phyloP scores from a whole-genome alignment of 768 basidiomycete species.

The Termitomyces eurrhizus region DNA sequence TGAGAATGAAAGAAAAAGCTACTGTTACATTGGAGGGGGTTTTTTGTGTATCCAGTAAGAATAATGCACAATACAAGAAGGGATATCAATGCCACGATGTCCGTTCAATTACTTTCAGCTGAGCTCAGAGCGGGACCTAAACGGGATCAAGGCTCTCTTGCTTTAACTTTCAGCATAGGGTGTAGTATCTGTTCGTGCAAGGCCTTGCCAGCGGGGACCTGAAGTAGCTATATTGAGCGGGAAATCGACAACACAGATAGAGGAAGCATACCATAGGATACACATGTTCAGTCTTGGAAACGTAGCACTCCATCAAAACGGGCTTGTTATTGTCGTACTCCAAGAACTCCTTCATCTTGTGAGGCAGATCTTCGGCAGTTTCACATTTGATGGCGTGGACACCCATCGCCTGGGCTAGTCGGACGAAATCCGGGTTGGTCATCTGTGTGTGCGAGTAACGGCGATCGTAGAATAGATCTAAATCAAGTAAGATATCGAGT shows the following conservation, averaged over 20 bases:
- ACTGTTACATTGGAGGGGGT: constrained; percentile 10
- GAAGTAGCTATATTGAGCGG: constrained; percentile 9
- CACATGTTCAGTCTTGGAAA: constrained; percentile 82
- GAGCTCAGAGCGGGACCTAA: not conserved
- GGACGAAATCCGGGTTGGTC: constrained; percentile 94
- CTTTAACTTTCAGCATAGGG: constrained; percentile 30
- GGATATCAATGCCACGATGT: constrained; percentile 1
- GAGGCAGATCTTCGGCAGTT: constrained; percentile 71
- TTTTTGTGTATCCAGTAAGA: not conserved
- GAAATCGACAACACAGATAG: not conserved
- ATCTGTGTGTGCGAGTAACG: constrained; percentile 97
- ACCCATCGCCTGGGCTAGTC: constrained; percentile 86
- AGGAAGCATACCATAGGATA: constrained; percentile 73
- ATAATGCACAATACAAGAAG: not conserved
- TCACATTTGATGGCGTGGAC: constrained; percentile 85
- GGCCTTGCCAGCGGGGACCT: constrained; percentile 92
- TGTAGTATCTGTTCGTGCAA: constrained; percentile 89
- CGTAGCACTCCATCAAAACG: constrained; percentile 86
- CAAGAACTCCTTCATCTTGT: constrained; percentile 98
- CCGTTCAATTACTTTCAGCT: not conserved
- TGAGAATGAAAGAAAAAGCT: not conserved
- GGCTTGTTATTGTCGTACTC: constrained; percentile 89
- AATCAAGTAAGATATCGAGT: not conserved
- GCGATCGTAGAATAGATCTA: constrained; percentile 94
- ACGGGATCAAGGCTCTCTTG: constrained; percentile 12